These are phyloP conservation scores for Schizophyllum commune DNA, from an alignment of 1,284 basidiomycete species.

Conservation along the genomic window DNA sequence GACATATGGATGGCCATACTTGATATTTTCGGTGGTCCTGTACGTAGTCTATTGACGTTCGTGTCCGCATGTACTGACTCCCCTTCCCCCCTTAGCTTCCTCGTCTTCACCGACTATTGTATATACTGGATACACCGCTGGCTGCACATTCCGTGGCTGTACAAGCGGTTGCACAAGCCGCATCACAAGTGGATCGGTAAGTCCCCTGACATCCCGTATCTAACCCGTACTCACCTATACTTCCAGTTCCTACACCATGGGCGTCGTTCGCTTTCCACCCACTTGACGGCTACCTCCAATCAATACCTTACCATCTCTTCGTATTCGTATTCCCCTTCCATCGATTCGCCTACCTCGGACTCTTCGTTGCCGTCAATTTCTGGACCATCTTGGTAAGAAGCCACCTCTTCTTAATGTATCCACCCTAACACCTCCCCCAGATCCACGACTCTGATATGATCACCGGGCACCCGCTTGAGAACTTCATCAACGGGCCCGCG, in stretches of 20 bases:
- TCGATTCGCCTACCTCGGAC: constrained; percentile 68
- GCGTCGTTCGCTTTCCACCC: constrained; percentile 98
- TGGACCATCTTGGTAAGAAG: constrained; percentile 79
- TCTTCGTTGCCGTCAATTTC: constrained; percentile 86
- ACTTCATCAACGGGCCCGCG: constrained; percentile 92
- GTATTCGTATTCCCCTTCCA: constrained; percentile 91
- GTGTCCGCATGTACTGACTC: neutral
- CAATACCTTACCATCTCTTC: constrained; percentile 92
- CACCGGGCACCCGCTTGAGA: constrained; percentile 83
- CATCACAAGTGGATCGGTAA: constrained; percentile 97
- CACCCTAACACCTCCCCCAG: constrained; percentile 27
- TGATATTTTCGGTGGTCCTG: constrained; percentile 56
- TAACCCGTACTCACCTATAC: constrained; percentile 5
- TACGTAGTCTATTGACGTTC: constrained; percentile 19
- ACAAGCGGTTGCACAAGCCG: constrained; percentile 55
- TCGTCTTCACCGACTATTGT: constrained; percentile 86
- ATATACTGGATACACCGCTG: constrained; percentile 94
- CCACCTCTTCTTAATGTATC: constrained; percentile 1
- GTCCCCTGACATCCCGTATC: constrained; percentile 22
- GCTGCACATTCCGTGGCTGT: constrained; percentile 83
- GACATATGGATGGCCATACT: constrained; percentile 64
- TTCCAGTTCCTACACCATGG: constrained; percentile 88
- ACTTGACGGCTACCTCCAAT: constrained; percentile 90
- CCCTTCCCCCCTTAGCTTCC: constrained; percentile 47
- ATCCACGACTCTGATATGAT: constrained; percentile 99